Base-by-base conservation (phyloP, 352 stramenopile genomes). In the Globisporangium camurandrum region DNA sequence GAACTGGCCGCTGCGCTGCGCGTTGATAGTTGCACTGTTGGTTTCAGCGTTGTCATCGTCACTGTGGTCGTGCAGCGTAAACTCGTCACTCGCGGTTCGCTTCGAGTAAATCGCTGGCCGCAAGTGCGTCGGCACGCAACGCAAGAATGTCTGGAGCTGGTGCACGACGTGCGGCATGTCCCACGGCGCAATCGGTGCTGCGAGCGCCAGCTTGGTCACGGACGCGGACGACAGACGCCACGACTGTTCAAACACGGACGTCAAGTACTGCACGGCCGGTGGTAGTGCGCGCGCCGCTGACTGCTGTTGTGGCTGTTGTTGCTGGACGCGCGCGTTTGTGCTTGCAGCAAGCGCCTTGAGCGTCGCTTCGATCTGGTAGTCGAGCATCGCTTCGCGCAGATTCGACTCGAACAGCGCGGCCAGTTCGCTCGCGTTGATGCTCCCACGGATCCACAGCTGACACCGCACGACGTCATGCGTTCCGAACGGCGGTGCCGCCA, bases 401-500 rank as follows among this genome's bases (percentile, higher is more conserved):
- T 84, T 83, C 12, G 66, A 60, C 46, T 88, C 70, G n/a, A 90
- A 63, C 17, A 88, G 59, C 3, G 81, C 55, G 36, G 52, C 66
- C 7, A 95, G 46, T n/a, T 85, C 71, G 14, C 28, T 24, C 20
- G 58, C 53, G 60, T 77, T 64, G 19, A 95, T 75, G 19, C 67
- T 73, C 4, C 84, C 84, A 14, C 84, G 77, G 40, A 80, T 79
- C 74, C 78, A 95, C 28, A 92, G 45, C 31, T 88, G 78, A 24
- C 67, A 92, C 33, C 71, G 54, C 20, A 61, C 28, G 14, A 56
- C 43, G 28, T 39, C 26, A 26, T 56, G 55, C 2, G 27, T 20
- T 20, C 48, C 48, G 19, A 5, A 14, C 8, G 23, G 10, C 11
- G 34, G 31, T 10, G n/a, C 6, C 6, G 3, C 2, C 2, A 37